These are phyloP conservation scores for Sphaerulina musiva DNA, from an alignment of 2,329 filamentous ascomycete genomes.

Conservation along the genomic window DNA sequence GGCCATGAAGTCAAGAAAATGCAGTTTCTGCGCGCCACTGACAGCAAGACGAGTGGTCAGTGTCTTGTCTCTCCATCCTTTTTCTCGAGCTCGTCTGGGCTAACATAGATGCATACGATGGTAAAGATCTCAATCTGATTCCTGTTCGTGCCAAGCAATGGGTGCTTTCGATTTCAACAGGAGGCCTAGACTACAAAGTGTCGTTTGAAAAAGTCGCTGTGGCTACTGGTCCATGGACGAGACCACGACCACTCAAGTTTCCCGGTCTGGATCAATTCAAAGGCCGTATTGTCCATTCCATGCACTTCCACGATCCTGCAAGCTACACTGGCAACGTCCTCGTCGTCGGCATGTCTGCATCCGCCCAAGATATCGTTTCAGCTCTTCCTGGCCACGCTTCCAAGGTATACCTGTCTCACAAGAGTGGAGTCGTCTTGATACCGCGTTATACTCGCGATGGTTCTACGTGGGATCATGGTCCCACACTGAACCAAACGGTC, in stretches of 20 bases:
- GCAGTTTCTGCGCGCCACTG: not conserved
- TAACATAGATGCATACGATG: not conserved
- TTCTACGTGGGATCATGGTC: conserved; percentile 5
- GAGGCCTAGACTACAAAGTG: conserved; percentile 19
- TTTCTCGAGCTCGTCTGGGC: not conserved
- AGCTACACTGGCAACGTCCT: conserved; percentile 39
- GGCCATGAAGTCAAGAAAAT: conserved; percentile 10
- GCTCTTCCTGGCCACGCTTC: conserved; percentile 1
- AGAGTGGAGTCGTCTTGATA: conserved; percentile 1
- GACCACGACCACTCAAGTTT: conserved; percentile 35
- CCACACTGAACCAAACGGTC: not conserved
- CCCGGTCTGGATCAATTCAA: conserved; percentile 35
- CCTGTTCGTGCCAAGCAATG: conserved; percentile 27
- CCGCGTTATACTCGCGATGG: conserved; percentile 3
- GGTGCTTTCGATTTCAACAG: conserved; percentile 33
- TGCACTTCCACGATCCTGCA: conserved; percentile 23
- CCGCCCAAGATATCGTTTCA: conserved; percentile 32
- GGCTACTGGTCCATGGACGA: conserved; percentile 33
- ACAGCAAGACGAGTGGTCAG: not conserved
- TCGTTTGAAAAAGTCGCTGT: conserved; percentile 35
- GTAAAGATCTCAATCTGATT: conserved; percentile 30
- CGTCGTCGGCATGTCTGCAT: conserved; percentile 41
- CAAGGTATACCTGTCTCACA: conserved; percentile 7
- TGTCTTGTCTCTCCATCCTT: not conserved
- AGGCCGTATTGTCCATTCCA: conserved; percentile 37